Percentiles rank a stretch among this genome's conserved stretches.
Conservation (phyloP, 2,329 filamentous ascomycete genomes). For the Gnomoniopsis smithogilvyi region DNA sequence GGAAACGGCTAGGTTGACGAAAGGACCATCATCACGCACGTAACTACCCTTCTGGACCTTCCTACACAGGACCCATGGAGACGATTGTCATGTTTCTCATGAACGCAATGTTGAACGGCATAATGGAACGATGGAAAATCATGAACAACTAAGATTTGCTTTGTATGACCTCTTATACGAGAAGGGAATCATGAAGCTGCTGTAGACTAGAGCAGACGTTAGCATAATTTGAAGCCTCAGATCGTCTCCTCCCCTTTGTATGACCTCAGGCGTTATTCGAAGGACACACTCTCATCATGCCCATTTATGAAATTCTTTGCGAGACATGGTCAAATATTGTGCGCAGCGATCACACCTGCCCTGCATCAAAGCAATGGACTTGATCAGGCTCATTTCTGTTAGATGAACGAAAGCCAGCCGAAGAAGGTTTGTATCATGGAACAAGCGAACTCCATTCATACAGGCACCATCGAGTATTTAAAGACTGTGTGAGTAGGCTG, state of each 20-base stretch:
- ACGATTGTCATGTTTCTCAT: conserved; percentile 15
- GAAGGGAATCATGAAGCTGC: neutral
- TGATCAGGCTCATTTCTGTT: too few species aligned
- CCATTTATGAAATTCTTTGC: too few species aligned
- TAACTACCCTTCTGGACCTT: conserved; percentile 20
- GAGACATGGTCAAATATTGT: too few species aligned
- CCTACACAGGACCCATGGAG: conserved; percentile 14
- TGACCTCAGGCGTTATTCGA: too few species aligned
- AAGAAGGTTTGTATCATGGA: too few species aligned
- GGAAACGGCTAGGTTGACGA: conserved; percentile 4
- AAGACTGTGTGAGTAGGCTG: too few species aligned
- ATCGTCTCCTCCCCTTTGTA: neutral
- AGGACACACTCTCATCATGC: too few species aligned
- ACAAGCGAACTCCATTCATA: too few species aligned
- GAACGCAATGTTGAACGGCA: conserved; percentile 12
- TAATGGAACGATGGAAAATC: conserved; percentile 14
- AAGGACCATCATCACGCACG: conserved; percentile 7
- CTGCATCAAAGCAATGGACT: too few species aligned
- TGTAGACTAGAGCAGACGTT: conserved; percentile 7
- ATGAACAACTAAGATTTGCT: conserved; percentile 9
- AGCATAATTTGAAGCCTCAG: neutral
- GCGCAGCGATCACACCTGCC: too few species aligned
- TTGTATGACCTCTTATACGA: neutral
- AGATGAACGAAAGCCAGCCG: too few species aligned
- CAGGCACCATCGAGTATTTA: too few species aligned